Percentiles rank a stretch among this genome's conserved stretches.
Evolutionary conservation across 1,284 basidiomycete genomes (phyloP).

Genomic region (Austroboletus novae-zelandiae): DNA sequence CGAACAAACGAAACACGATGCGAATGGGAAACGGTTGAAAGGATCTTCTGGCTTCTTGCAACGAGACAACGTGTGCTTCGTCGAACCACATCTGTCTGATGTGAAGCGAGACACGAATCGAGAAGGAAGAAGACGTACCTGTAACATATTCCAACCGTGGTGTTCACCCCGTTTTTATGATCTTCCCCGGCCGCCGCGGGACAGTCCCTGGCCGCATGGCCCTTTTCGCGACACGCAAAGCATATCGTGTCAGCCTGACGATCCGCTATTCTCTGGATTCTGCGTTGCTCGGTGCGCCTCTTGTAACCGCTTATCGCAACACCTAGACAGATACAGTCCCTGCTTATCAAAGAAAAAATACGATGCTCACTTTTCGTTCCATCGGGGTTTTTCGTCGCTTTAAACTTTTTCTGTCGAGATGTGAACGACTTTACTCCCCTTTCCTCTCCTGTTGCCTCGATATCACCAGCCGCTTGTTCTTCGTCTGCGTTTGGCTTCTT

Average conservation of each 20-base stretch:
- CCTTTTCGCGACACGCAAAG: slow-evolving; percentile 84
- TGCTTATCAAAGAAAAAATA: slow-evolving; percentile 2
- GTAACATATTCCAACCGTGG: slow-evolving; percentile 75
- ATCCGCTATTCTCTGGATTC: slow-evolving; percentile 65
- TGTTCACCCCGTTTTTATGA: slow-evolving; percentile 14
- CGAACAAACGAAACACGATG: slow-evolving; percentile 90
- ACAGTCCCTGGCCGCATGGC: slow-evolving; percentile 85
- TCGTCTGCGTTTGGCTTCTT: slow-evolving; percentile 25
- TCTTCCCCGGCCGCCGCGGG: slow-evolving; percentile 46
- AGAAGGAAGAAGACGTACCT: slow-evolving; percentile 47
- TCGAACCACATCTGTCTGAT: slow-evolving; percentile 74
- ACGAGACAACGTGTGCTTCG: slow-evolving; percentile 71
- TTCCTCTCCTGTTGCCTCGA: not conserved
- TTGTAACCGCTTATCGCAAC: slow-evolving; percentile 31
- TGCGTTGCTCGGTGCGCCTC: slow-evolving; percentile 56
- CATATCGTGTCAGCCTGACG: slow-evolving; percentile 67
- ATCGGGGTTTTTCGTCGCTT: slow-evolving; percentile 5
- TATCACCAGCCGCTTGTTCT: slow-evolving; percentile 8
- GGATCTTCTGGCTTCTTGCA: slow-evolving; percentile 70
- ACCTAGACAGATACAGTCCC: slow-evolving; percentile 13
- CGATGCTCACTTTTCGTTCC: slow-evolving; percentile 12
- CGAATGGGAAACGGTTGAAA: slow-evolving; percentile 78
- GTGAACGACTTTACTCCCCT: not conserved
- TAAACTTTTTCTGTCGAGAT: not conserved
- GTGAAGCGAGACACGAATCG: slow-evolving; percentile 4